Base-by-base conservation (phyloP, 2,329 filamentous ascomycete species). In the Ascochyta lentis region DNA sequence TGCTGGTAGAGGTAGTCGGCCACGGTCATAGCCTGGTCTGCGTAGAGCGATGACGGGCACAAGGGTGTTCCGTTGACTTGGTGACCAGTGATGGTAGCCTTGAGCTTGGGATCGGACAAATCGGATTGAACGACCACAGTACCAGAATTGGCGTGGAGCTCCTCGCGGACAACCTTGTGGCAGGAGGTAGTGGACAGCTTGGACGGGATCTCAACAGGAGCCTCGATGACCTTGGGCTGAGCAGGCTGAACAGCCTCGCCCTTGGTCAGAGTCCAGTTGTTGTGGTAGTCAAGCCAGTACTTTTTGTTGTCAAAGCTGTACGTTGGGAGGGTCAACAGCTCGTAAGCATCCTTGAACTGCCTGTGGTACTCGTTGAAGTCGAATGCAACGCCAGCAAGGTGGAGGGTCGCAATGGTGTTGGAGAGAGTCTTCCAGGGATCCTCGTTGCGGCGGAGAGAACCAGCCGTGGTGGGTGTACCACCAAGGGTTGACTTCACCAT, bases 211-310 rank as follows among this genome's bases (percentile, higher is more conserved):
- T 63, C 60, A 42, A 79, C 76, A 26, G 70, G 74, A 26, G 55
- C 46, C 35, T 76, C 72, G 38, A 70, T 72, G 9, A 70, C 69
- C 62, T 77, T 77, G 40, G 77, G 65, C 31, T 78, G 69, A 44
- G 77, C 71, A 51, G 72, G 72, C 50, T 73, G 70, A 35, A 76
- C 78, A 35, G 78, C 82, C 61, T 89, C 84, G 53, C 81, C 87
- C 79, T 92, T 92, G 58, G 83, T 86, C 34, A 92, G 76, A 29
- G 81, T 84, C 86, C 88, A 92, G 73, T 92, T 87, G 58, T 90
- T 88, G 59, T 82, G 80, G 72, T 90, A 90, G 69, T 86, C 85
- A 15, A 90, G 81, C 87, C 87, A 90, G 74, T 91, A 90, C 63
- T 84, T 86, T 79, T 91, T 90, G 60, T 84, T 78, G 70, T 91